Base-by-base conservation (phyloP, 345 rosid genomes). In the Acer yangbiense region DNA sequence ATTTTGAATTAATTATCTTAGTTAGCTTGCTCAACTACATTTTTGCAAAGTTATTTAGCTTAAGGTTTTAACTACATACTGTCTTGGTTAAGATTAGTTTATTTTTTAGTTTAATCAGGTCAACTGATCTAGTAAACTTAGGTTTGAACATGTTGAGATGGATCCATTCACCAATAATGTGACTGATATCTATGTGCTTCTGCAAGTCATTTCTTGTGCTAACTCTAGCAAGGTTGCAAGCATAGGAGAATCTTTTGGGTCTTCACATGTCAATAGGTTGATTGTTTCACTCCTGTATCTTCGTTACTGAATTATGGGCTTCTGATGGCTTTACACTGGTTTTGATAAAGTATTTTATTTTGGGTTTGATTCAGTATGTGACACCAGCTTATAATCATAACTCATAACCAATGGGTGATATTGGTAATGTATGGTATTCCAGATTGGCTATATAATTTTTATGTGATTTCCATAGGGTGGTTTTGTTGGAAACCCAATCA, bases 151-250 rank as follows among this genome's bases (percentile, higher is more conserved):
- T 48, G 4, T 48, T 25, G 8, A n/a, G 41, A 18, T 65, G 70
- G 27, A 74, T 68, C 32, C 3, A n/a, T 18, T 62, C 14, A 12
- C 41, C 32, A 4, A 17, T 63, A 25, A 16, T 23, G 21, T 39
- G 17, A 39, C 43, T 57, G 65, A 39, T 63, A 44, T 9, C 13
- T 25, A 25, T 23, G 21, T 73, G 25, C 68, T 44, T 44, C 44
- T 27, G 18, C 55, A 57, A 57, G 75, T 57, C 16, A 16, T 57
- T 58, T 57, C 65, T 57, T 72, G 65, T 55, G 18, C n/a, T n/a
- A 54, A 62, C 52, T 72, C 23, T 10, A n/a, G 27, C 65, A 46
- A 46, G 50, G 50, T 11, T 46, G 50, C 50, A 61, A 27, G 18
- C 14, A 27, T 44, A 7, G 44, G 44, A 12, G 3, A 73, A 44